phyloP scores from a whole-genome alignment of 2,329 filamentous ascomycete genomes.

The Venturia pyrina region DNA sequence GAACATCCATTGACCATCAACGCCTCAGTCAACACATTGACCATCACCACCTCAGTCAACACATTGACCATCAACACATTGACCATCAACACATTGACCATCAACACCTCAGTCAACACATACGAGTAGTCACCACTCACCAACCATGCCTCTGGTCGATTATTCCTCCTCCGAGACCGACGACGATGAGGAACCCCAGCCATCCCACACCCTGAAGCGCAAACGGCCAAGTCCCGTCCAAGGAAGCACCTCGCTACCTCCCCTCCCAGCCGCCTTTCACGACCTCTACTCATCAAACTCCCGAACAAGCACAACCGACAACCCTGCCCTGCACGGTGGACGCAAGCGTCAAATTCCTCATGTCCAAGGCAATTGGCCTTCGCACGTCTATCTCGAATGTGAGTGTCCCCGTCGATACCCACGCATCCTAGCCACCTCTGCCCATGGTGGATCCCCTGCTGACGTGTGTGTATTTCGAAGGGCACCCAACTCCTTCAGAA shows the following conservation, averaged over 20 bases:
- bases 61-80: no score
- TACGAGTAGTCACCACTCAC: no score
- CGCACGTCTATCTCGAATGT: conserved; percentile 91
- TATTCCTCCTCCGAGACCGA: conserved; percentile 46
- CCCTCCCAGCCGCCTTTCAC: conserved; percentile 71
- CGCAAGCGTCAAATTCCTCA: conserved; percentile 76
- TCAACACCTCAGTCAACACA: no score
- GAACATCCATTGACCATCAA: no score
- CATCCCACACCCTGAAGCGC: not conserved
- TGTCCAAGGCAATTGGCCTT: conserved; percentile 82
- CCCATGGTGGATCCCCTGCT: conserved; percentile 2
- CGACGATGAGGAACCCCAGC: conserved; percentile 12
- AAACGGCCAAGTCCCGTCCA: conserved; percentile 15
- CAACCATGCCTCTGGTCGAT: conserved; percentile 40
- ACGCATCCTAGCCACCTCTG: not conserved
- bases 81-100: no score
- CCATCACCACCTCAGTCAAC: no score
- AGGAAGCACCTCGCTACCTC: conserved; percentile 43
- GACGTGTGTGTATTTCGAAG: conserved; percentile 17
- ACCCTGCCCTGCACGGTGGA: conserved; percentile 76
- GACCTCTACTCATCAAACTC: conserved; percentile 81
- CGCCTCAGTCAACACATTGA: no score
- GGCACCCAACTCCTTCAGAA: conserved; percentile 23
- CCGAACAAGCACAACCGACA: conserved; percentile 67
- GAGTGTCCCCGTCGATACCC: conserved; percentile 28